Base-by-base conservation (phyloP, 2,329 filamentous ascomycete species). In the Fusarium praegraminearum region DNA sequence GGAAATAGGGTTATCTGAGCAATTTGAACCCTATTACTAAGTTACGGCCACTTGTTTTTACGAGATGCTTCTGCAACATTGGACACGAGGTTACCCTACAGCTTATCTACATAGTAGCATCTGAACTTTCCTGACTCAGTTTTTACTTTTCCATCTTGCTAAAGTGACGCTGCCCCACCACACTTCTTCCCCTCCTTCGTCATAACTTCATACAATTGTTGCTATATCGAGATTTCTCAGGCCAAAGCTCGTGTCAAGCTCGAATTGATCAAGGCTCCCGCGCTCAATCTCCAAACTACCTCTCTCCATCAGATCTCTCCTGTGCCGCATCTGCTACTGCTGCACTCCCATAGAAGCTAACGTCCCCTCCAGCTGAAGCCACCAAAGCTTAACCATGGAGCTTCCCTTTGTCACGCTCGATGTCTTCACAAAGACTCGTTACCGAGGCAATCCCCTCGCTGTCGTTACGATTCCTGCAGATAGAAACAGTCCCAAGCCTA, bases 371-470 rank as follows among this genome's bases (percentile, higher is more conserved):
- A 50, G 46, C 33, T 30, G 16, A 57, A 57, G 49, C 65, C 33
- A 65, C 47, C 51, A 78, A 78, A 75, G 76, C 46, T 50, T 67
- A 49, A 64, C 53, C 53, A 80, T 80, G 76, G 79, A 81, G 63
- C 81, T 86, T 57, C 73, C 80, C 22, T 88, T 86, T 72, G 76
- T 82, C 47, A 88, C 86, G 36, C 81, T 88, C 72, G 86, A 89
- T 74, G 86, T 89, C 79, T 89, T 89, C 78, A 88, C 86, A 46
- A 76, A 78, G 30, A 82, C 78, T 1, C 81, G 79, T 56, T 87
- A 83, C 76, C 76, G 79, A 46, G 89, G 89, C 69, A 90, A 90
- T 75, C 88, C 87, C 4, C 83, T 91, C 38, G 88, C 87, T 35
- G 81, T 91, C 26, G 84, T 90, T 64, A 80, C 83, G 49, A 80